Base-by-base conservation (phyloP, 164 flowering plant species). In the Saururus chinensis region DNA sequence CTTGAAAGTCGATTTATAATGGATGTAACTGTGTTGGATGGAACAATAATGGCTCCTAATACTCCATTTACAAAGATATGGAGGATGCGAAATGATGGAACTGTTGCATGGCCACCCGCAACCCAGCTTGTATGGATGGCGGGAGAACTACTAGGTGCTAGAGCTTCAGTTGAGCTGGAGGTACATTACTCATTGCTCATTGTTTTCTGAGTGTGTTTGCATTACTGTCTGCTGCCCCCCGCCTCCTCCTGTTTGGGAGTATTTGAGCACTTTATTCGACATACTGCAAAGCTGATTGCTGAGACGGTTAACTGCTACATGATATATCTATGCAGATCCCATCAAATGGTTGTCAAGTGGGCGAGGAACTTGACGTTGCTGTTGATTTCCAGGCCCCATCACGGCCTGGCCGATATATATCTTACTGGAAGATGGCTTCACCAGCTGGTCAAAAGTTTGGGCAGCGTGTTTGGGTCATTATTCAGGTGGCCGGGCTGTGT, bases 381-480 rank as follows among this genome's bases (percentile, higher is more conserved):
- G 91, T 87, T 75, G 89, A 87, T 64, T 87, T 88, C 66, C 74
- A 60, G 24, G 84, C 99, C 19, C 99, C 99, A 21, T 68, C 72
- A 30, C 72, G 41, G 25, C 89, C 91, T 61, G 97, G 99, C 53
- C 80, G 82, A 16, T 88, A 88, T 68, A 71, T 79, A n/a, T 95
- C 97, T 1, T 86, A 85, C 68, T 95, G 96, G 96, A 87, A 82
- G 75, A 68, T 95, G 93, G 76, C 89, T 57, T 67, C 79, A 3
- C 82, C 88, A 11, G 71, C 86, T 59, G 91, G 96, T 30, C 73
- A 73, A 10, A 77, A 72, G 63, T 89, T 89, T 75, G 97, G 97
- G 53, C 93, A 90, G 66, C 84, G 93, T 30, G 84, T 95, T 60
- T 95, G 99, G 99, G 97, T 85, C 64, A 78, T 79, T 9, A 87